phyloP scores from a whole-genome alignment of 2,329 filamentous ascomycete genomes.

The Fusarium mexicanum region DNA sequence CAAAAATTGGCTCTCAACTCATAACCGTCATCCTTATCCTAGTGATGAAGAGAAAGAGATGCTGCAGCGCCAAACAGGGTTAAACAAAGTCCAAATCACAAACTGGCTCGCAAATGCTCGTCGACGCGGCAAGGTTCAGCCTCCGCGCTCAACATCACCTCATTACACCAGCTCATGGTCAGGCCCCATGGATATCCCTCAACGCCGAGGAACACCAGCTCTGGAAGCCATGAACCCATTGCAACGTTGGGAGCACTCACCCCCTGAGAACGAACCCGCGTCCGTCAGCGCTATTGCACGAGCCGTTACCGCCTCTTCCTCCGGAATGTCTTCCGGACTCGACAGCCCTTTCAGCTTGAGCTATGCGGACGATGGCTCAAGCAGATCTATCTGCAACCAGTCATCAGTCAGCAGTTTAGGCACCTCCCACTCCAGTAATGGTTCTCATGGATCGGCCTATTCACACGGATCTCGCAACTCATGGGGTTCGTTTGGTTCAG shows the following conservation, averaged over 20 bases:
- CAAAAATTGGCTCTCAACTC: conserved; percentile 84
- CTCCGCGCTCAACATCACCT: conserved; percentile 75
- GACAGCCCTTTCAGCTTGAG: conserved; percentile 67
- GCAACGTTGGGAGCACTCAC: conserved; percentile 68
- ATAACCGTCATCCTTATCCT: conserved; percentile 86
- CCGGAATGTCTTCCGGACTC: conserved; percentile 62
- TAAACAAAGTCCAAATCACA: conserved; percentile 84
- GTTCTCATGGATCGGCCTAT: conserved; percentile 67
- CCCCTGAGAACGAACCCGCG: conserved; percentile 68
- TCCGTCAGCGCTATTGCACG: conserved; percentile 67
- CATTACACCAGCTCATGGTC: conserved; percentile 68
- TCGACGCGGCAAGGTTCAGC: conserved; percentile 79
- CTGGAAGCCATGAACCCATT: conserved; percentile 65
- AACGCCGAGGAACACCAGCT: conserved; percentile 64
- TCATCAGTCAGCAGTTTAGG: conserved; percentile 70
- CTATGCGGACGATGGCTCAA: conserved; percentile 70
- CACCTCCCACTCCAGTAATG: conserved; percentile 68
- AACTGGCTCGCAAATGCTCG: conserved; percentile 95
- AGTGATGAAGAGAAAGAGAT: conserved; percentile 87
- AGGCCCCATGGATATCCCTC: conserved; percentile 78
- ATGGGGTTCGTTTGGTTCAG: conserved; percentile 60
- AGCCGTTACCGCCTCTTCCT: conserved; percentile 64
- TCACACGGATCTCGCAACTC: conserved; percentile 68
- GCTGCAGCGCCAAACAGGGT: conserved; percentile 79
- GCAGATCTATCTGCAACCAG: conserved; percentile 65